A percentile compares a stretch with the other conserved stretches of the same genome.
These are phyloP conservation scores for Pythium periplocum DNA, from an alignment of 352 stramenopile species.

Conservation along the genomic window DNA sequence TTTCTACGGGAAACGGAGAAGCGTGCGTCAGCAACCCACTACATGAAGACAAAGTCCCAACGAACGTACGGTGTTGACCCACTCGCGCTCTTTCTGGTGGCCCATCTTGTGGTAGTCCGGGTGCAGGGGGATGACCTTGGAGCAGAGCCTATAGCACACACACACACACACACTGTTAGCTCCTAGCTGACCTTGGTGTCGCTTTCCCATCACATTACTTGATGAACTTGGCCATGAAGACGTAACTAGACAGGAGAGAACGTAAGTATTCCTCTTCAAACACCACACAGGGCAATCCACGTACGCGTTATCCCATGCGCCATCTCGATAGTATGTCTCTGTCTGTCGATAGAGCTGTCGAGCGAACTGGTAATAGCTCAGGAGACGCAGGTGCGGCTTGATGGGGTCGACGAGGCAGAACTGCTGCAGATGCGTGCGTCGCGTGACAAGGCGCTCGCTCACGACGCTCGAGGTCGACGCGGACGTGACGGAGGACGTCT, in stretches of 20 bases:
- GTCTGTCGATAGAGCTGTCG: constrained; percentile 73
- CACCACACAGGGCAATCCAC: constrained; percentile 7
- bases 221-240: constrained; percentile 77
- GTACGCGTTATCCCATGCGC: constrained; percentile 70
- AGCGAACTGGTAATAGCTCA: constrained; percentile 68
- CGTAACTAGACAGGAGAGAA: constrained; percentile 42
- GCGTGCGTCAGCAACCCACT: too few relatives aligned
- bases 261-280: not conserved
- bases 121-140: constrained; percentile 61
- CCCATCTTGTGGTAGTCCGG: constrained; percentile 47
- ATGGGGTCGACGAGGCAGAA: constrained; percentile 62
- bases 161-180: not conserved
- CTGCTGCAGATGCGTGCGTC: constrained; percentile 48
- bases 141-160: constrained; percentile 42
- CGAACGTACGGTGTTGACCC: constrained; percentile 46
- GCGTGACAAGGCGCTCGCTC: constrained; percentile 52
- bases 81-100: constrained; percentile 60
- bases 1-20: too few relatives aligned
- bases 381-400: constrained; percentile 52
- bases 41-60: not conserved
- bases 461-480: not conserved
- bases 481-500: not conserved
- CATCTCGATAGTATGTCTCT: constrained; percentile 57
- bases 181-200: not conserved
- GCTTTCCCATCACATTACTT: constrained; percentile 31